Evolutionary conservation across 495 filamentous ascomycete genomes (phyloP).

Genomic region (Penicillium desertorum): DNA sequence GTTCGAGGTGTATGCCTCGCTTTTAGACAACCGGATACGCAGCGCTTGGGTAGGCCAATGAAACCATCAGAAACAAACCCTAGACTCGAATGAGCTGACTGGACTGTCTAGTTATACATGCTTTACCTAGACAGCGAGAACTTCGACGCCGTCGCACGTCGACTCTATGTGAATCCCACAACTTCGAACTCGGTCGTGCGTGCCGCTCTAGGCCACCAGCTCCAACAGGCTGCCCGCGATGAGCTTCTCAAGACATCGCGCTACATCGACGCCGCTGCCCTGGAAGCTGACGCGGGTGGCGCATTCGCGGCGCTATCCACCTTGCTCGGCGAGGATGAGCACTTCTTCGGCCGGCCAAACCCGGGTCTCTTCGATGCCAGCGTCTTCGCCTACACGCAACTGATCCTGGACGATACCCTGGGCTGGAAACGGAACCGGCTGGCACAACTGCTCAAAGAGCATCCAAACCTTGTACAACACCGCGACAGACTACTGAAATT

Average conservation of each 20-base stretch:
- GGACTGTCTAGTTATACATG: conserved; percentile 60
- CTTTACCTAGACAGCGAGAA: conserved; percentile 74
- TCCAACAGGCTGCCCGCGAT: conserved; percentile 66
- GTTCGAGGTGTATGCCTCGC: conserved; percentile 75
- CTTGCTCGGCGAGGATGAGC: conserved; percentile 62
- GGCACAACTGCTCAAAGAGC: conserved; percentile 38
- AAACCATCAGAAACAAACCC: background rate
- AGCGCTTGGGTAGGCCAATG: conserved; percentile 71
- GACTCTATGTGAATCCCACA: conserved; percentile 65
- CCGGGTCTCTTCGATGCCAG: conserved; percentile 82
- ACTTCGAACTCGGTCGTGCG: conserved; percentile 64
- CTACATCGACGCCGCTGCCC: conserved; percentile 58
- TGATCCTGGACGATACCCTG: conserved; percentile 63
- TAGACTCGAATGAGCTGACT: background rate
- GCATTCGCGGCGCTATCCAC: conserved; percentile 74
- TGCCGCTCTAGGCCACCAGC: conserved; percentile 58
- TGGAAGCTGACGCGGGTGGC: conserved; percentile 66
- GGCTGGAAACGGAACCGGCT: conserved; percentile 57
- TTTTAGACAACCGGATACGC: conserved; percentile 78
- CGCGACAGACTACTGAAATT: conserved; percentile 47
- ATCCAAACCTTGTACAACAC: conserved; percentile 56
- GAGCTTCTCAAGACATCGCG: conserved; percentile 67
- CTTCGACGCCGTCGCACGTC: conserved; percentile 59
- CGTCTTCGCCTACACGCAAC: conserved; percentile 87
- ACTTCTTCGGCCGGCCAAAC: conserved; percentile 62